Evolutionary conservation across 1,284 basidiomycete genomes (phyloP), one percentile per base, ranked within the genome.

Genomic region (Ceratobasidium sp.): DNA sequence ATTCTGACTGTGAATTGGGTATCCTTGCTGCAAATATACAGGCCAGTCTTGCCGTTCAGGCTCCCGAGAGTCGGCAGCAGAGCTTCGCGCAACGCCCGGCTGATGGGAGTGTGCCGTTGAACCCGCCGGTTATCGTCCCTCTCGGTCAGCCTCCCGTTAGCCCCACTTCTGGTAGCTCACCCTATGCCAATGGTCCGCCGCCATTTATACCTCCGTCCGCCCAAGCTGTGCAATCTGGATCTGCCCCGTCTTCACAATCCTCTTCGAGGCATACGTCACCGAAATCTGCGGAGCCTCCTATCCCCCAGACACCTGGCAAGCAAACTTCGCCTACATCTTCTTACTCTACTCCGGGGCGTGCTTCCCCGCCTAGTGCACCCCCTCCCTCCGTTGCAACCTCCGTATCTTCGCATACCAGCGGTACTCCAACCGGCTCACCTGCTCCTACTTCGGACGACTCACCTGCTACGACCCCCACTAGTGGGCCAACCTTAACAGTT

Each of bases 241-340:
- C 60, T 33, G 46, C 60, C 1, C 60, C 71, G 6, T 74, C 71
- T 30, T 54, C 71, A 18, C 71, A 74, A 20, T 65, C 71, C 16
- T 64, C 59, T 27, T 74, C 71, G 23, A 50, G 60, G 20, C 71
- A 74, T 62, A 74, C 71, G n/a, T 74, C 71, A 38, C 71, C 71
- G 1, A 74, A 54, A 46, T 74, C 71, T 27, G 71, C 46, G 27
- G 57, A 74, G 14, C 71, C 71, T n/a, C 23, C 71, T 44, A 62
- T 62, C 27, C 70, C 54, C 18, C 68, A 70, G 59, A 70, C 68
- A 52, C 55, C 70, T 18, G 55, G 57, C 68, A 70, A 70, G 30
- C 68, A 70, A 52, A 8, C 68, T 33, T 70, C 68, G 10, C 54
- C 68, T 23, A 52, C 18, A 57, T 44, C 68, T 23, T 55, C 48